Evolutionary conservation across 140 eudicot species (phyloP).

Genomic region (Cichorium intybus): DNA sequence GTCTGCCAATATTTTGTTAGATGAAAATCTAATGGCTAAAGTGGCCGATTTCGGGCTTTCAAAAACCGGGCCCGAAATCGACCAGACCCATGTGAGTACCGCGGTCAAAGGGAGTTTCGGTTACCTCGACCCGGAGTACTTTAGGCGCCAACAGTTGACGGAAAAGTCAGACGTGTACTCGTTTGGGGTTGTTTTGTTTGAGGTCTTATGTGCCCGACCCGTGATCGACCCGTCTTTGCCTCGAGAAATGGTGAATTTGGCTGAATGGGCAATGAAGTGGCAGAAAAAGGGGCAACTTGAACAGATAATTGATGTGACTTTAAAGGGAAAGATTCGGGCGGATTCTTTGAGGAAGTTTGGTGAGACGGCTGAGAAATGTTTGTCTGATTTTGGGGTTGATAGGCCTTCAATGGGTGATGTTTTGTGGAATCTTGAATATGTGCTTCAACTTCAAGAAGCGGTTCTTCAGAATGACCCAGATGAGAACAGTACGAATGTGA

Average conservation of each 20-base stretch:
- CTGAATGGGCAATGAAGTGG: constrained; percentile 79
- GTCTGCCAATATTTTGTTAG: constrained; percentile 65
- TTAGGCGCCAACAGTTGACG: constrained; percentile 64
- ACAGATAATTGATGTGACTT: constrained; percentile 51
- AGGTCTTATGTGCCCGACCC: constrained; percentile 71
- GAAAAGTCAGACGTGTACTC: constrained; percentile 74
- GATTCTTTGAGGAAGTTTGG: constrained; percentile 67
- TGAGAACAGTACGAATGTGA: constrained; percentile 63
- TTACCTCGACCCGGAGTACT: constrained; percentile 70
- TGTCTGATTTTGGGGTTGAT: constrained; percentile 67
- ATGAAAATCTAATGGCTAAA: constrained; percentile 66
- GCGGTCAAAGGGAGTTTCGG: constrained; percentile 81
- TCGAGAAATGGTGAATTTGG: constrained; percentile 61
- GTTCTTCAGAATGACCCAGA: constrained; percentile 61
- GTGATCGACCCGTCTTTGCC: constrained; percentile 70
- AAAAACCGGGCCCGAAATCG: constrained; percentile 68
- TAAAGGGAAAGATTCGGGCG: constrained; percentile 55
- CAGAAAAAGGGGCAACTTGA: constrained; percentile 72
- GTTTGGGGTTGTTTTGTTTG: constrained; percentile 66
- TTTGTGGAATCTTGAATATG: constrained; percentile 67
- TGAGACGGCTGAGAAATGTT: constrained; percentile 72
- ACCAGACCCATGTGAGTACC: constrained; percentile 73
- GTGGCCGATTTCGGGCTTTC: constrained; percentile 77
- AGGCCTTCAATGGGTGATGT: constrained; percentile 72
- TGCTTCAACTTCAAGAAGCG: constrained; percentile 71